These are phyloP conservation scores for Glycine tomentella DNA, from an alignment of 306 rosid species.

Conservation along the genomic window DNA sequence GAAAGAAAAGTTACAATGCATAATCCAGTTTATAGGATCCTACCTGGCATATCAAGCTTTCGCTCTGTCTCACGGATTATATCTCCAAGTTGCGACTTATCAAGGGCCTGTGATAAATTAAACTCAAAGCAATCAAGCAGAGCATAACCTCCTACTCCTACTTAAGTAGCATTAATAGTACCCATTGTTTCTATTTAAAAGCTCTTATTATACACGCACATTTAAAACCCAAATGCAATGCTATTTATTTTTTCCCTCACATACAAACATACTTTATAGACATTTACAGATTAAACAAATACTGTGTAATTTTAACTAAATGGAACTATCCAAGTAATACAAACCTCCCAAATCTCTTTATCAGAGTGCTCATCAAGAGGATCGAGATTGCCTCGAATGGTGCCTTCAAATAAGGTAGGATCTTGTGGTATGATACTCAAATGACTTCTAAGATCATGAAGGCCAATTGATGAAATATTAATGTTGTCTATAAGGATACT, in stretches of 20 bases:
- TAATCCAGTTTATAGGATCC: slow-evolving; percentile 6
- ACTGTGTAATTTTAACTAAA: slow-evolving; percentile 1
- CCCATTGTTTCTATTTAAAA: neutral
- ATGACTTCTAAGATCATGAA: slow-evolving; percentile 91
- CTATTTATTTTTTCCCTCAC: neutral
- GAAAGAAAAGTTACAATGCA: neutral
- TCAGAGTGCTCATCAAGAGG: slow-evolving; percentile 93
- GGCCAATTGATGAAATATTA: slow-evolving; percentile 79
- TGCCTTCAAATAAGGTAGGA: slow-evolving; percentile 96
- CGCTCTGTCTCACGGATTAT: slow-evolving; percentile 70
- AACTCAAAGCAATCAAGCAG: slow-evolving; percentile 32
- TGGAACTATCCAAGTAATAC: slow-evolving; percentile 40
- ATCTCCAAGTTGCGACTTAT: slow-evolving; percentile 88
- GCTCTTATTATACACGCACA: neutral
- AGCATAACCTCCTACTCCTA: slow-evolving; percentile 24
- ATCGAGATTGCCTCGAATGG: slow-evolving; percentile 84
- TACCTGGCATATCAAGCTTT: slow-evolving; percentile 85
- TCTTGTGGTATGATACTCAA: slow-evolving; percentile 97
- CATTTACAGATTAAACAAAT: slow-evolving; percentile 27
- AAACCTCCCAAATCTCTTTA: slow-evolving; percentile 86
- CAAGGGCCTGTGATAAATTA: slow-evolving; percentile 70
- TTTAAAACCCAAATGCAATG: neutral
- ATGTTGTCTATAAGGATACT: slow-evolving; percentile 81
- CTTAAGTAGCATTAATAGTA: slow-evolving; percentile 4
- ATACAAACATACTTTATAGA: neutral